A percentile compares a stretch with the other conserved stretches of the same genome.
phyloP scores from a whole-genome alignment of 2,329 filamentous ascomycete genomes.

The Alternaria conjuncta region DNA sequence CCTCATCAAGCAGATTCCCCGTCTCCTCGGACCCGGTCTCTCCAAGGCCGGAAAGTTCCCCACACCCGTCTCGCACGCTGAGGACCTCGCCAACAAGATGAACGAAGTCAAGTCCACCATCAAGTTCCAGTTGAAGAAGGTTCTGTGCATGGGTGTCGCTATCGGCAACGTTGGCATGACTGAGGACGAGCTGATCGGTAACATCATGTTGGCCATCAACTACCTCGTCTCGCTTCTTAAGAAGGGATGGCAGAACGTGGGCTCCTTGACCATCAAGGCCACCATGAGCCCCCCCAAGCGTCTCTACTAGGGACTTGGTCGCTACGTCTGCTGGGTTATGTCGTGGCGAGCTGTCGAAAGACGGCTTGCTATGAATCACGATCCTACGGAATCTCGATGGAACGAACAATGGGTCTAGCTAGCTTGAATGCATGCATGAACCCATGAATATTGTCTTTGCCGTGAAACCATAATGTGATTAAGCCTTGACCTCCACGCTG shows the following conservation, averaged over 20 bases:
- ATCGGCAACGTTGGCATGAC: constrained; percentile 99
- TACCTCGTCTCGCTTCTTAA: constrained; percentile 99
- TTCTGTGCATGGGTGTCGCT: constrained; percentile 99
- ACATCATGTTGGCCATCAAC: constrained; percentile 99
- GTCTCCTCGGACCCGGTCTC: constrained; percentile 82
- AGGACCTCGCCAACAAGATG: constrained; percentile 94
- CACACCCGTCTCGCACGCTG: constrained; percentile 94
- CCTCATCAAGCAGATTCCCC: constrained; percentile 99
- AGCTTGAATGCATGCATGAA: constrained; percentile 42
- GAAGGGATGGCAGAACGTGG: constrained; percentile 99
- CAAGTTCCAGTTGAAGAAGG: constrained; percentile 99
- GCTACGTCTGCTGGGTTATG: constrained; percentile 22
- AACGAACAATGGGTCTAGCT: constrained; percentile 34
- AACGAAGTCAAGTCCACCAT: constrained; percentile 99
- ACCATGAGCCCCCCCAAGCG: constrained; percentile 99
- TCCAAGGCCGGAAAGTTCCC: constrained; percentile 96
- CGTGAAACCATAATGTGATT: neutral
- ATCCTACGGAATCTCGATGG: constrained; percentile 28
- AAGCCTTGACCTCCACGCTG: neutral
- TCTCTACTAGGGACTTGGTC: constrained; percentile 75
- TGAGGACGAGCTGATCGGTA: constrained; percentile 92
- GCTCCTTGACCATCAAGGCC: constrained; percentile 99
- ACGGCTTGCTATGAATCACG: constrained; percentile 21
- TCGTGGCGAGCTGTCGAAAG: constrained; percentile 23
- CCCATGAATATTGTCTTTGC: constrained; percentile 16